phyloP scores from a whole-genome alignment of 352 stramenopile genomes.

The Aphanomyces cochlioides region DNA sequence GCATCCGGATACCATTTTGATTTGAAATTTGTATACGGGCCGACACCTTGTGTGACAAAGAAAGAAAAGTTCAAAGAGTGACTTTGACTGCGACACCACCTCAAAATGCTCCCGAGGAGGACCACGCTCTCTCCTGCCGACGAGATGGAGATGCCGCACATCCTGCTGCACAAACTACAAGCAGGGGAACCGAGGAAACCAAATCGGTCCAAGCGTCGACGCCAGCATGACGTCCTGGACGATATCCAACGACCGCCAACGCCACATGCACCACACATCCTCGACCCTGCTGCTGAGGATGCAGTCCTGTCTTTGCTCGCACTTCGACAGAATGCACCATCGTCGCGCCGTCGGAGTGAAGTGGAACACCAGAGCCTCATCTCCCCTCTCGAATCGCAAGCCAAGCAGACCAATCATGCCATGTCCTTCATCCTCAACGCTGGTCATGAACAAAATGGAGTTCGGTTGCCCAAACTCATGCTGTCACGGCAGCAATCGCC shows the following conservation, averaged over 20 bases:
- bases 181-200: too few relatives aligned
- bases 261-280: background rate
- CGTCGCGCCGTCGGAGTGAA: background rate
- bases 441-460: constrained; percentile 3
- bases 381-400: constrained; percentile 6
- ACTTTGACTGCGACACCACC: background rate
- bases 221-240: background rate
- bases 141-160: background rate
- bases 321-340: constrained; percentile 12
- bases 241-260: background rate
- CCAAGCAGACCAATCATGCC: constrained; percentile 11
- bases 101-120: background rate
- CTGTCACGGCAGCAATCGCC: background rate
- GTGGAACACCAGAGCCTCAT: background rate
- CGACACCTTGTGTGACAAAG: background rate
- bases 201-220: background rate
- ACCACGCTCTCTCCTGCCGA: background rate
- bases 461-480: constrained; percentile 5
- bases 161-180: background rate
- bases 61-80: background rate
- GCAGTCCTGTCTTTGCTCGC: constrained; percentile 16
- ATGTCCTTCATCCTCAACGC: constrained; percentile 20
- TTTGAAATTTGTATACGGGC: constrained; percentile 11
- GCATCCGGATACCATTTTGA: constrained; percentile 6
- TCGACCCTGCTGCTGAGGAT: background rate